A percentile compares a stretch with the other conserved stretches of the same genome.
These are phyloP conservation scores for Nicotiana undulata DNA, from an alignment of 257 asterid genomes.

Conservation along the genomic window DNA sequence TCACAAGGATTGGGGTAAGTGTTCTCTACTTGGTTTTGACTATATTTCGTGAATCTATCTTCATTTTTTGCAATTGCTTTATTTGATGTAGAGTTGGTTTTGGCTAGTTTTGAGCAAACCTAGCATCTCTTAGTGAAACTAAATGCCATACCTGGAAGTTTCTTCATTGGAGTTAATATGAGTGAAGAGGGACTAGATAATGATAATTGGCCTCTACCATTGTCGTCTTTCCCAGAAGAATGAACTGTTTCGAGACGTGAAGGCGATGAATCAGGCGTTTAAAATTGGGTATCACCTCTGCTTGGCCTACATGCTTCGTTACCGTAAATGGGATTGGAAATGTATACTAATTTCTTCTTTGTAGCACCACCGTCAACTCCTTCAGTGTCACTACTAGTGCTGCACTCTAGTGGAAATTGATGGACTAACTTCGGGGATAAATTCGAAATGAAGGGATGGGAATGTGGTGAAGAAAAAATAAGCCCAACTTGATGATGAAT, in stretches of 20 bases:
- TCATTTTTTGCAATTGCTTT: no score
- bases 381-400: neutral
- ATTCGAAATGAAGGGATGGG: constrained; percentile 9
- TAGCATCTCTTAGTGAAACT: constrained; percentile 34
- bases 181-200: constrained; percentile 20
- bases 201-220: neutral
- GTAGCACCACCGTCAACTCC: constrained; percentile 3
- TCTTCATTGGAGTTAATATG: constrained; percentile 47
- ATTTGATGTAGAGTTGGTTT: no score
- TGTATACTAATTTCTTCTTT: constrained; percentile 24
- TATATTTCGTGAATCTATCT: no score
- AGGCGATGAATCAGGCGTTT: constrained; percentile 48
- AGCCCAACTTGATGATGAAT: neutral
- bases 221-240: constrained; percentile 3
- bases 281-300: constrained; percentile 35
- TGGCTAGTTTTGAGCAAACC: no score
- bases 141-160: constrained; percentile 40
- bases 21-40: no score
- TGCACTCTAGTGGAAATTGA: neutral
- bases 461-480: constrained; percentile 11
- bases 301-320: neutral
- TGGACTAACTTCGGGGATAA: constrained; percentile 14
- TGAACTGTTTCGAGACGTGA: constrained; percentile 12
- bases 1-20: no score
- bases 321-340: constrained; percentile 52